Evolutionary conservation across 2,329 filamentous ascomycete genomes (phyloP).

Genomic region (Colletotrichum liriopes): DNA sequence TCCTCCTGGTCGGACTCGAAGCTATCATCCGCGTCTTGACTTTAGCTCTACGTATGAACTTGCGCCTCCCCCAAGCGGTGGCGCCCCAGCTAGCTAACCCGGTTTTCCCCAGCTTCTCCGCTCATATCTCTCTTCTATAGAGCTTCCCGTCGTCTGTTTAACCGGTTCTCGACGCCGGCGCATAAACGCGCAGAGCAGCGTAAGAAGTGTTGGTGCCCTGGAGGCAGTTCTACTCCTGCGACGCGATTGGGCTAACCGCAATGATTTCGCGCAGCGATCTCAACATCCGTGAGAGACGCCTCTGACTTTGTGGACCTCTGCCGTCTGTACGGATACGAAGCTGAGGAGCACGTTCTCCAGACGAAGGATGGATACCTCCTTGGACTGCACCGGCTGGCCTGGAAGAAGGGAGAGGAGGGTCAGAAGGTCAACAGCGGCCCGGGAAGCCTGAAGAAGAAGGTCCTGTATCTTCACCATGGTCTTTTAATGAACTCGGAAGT

Average conservation of each 20-base stretch:
- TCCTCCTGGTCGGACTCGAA: conserved; percentile 87
- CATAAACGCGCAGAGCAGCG: conserved; percentile 77
- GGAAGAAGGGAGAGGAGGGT: conserved; percentile 86
- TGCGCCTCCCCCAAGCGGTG: conserved; percentile 13
- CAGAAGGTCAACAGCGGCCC: conserved; percentile 81
- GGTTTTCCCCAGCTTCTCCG: conserved; percentile 73
- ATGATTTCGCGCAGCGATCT: conserved; percentile 71
- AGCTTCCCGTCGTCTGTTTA: conserved; percentile 86
- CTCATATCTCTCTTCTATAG: conserved; percentile 88
- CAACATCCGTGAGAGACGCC: conserved; percentile 85
- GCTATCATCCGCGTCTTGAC: conserved; percentile 88
- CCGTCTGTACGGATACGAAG: conserved; percentile 89
- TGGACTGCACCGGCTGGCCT: conserved; percentile 89
- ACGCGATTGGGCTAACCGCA: conserved; percentile 69
- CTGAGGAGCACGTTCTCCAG: conserved; percentile 96
- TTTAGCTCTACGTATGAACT: conserved; percentile 82
- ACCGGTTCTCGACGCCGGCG: conserved; percentile 80
- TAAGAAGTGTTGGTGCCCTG: conserved; percentile 69
- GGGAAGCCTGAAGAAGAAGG: conserved; percentile 81
- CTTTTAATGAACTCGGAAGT: conserved; percentile 99
- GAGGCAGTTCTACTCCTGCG: background rate
- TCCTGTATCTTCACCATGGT: conserved; percentile 95
- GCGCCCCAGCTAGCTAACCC: conserved; percentile 34
- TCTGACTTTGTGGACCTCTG: conserved; percentile 97
- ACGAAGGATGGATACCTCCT: conserved; percentile 95